Percentiles rank a stretch among this genome's conserved stretches.
Conservation (phyloP, 306 rosid genomes). For the Medicago lupulina region DNA sequence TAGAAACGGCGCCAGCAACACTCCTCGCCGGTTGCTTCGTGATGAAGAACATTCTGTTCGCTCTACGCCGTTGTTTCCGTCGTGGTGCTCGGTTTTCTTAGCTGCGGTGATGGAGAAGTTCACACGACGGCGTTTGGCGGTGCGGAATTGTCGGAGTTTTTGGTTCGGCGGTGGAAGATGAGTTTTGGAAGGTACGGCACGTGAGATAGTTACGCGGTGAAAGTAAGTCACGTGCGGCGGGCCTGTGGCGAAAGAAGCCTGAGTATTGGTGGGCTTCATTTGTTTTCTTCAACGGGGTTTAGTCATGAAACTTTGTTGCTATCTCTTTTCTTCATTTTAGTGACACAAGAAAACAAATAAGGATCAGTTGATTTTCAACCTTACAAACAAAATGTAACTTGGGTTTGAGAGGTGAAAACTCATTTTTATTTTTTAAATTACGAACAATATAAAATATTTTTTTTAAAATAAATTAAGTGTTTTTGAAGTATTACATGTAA, state of each 20-base stretch:
- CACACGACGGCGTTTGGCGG: constrained; percentile 45
- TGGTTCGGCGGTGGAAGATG: constrained; percentile 25
- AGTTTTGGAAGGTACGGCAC: constrained; percentile 27
- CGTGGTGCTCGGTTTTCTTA: constrained; percentile 18
- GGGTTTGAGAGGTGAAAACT: no score
- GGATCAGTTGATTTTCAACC: no score
- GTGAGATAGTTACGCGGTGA: constrained; percentile 38
- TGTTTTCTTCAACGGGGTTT: constrained; percentile 18
- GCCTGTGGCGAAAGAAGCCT: constrained; percentile 47
- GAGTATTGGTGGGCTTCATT: constrained; percentile 65
- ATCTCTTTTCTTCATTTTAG: no score
- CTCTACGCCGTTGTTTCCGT: not conserved
- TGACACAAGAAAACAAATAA: not conserved
- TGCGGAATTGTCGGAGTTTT: constrained; percentile 37
- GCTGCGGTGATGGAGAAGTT: constrained; percentile 40
- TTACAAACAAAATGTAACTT: no score
- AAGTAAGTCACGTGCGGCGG: constrained; percentile 43
- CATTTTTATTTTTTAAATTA: no score
- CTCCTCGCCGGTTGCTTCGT: constrained; percentile 57
- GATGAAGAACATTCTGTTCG: constrained; percentile 3
- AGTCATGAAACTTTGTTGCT: not conserved
- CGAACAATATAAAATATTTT: no score
- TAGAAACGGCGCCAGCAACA: constrained; percentile 65
- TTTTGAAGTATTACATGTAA: no score
- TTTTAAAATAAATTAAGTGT: no score